A percentile compares a stretch with the other conserved stretches of the same genome.
phyloP scores from a whole-genome alignment of 2,329 filamentous ascomycete species.

The Trichoderma sp. region DNA sequence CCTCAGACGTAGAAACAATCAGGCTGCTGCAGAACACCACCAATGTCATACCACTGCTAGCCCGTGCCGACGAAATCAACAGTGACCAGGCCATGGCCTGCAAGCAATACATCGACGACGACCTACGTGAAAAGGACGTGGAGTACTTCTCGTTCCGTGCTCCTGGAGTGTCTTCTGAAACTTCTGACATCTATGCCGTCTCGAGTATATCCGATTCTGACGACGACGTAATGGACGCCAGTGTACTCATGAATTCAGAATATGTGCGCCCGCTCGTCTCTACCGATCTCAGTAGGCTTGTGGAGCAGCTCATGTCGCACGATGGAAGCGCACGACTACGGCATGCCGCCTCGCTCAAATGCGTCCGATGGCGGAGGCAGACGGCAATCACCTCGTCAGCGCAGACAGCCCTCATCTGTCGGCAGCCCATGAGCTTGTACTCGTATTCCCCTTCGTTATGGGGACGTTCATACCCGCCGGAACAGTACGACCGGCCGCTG shows the following conservation, averaged over 20 bases:
- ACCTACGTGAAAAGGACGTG: conserved; percentile 60
- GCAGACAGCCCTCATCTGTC: conserved; percentile 27
- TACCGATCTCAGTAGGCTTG: conserved; percentile 71
- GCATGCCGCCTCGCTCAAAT: conserved; percentile 80
- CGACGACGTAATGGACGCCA: conserved; percentile 85
- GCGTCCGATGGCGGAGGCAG: conserved; percentile 67
- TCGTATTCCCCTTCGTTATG: conserved; percentile 2
- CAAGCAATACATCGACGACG: conserved; percentile 61
- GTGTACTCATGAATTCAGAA: conserved; percentile 86
- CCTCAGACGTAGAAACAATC: conserved; percentile 68
- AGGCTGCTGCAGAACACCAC: conserved; percentile 69
- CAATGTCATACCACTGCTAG: conserved; percentile 82
- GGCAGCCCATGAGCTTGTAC: conserved; percentile 14
- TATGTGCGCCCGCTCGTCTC: conserved; percentile 78
- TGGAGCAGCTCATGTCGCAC: conserved; percentile 74
- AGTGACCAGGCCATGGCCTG: conserved; percentile 56
- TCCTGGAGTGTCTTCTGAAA: conserved; percentile 38
- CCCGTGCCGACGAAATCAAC: conserved; percentile 71
- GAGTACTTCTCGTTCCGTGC: conserved; percentile 64
- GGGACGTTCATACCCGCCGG: conserved; percentile 26
- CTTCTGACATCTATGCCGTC: conserved; percentile 66
- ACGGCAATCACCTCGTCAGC: conserved; percentile 28
- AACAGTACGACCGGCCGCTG: conserved; percentile 36
- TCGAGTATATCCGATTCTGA: conserved; percentile 74
- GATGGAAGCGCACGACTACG: conserved; percentile 80